Evolutionary conservation across 495 filamentous ascomycete genomes (phyloP), one percentile per base, ranked within the genome.

Genomic region (Chaetomium cochliodes): DNA sequence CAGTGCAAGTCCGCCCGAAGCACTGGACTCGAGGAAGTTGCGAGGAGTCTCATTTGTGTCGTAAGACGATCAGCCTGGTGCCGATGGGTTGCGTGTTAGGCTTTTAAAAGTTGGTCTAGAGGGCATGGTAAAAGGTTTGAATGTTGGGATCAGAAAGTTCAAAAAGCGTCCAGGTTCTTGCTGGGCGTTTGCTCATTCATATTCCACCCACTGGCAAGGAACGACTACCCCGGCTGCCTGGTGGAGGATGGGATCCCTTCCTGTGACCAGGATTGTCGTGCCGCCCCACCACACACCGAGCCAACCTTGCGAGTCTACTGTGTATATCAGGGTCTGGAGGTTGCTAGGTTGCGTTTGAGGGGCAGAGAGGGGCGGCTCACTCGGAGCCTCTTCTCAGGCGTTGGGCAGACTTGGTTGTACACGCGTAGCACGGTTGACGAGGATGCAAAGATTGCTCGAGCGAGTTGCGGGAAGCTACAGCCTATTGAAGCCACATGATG

Each of bases 101-200:
- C 22, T 30, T 6, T 33, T 16, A 20, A 18, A 20, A 18, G 13
- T 44, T 11, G 55, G 33, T 52, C 5, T n/a, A 44, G 13, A 16
- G 25, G n/a, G 63, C 63, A 65, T 65, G 57, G 63, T 50, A 53
- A 22, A 15, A 60, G 22, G 63, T 16, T 63, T 0, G 11, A 49
- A 22, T 20, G n/a, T 20, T 5, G 37, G 57, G 46, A 25, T 13
- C 13, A 37, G 50, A 60, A 39, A 53, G 11, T 33, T 51, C 49
- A 37, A 9, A 49, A 49, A 49, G 11, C 5, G 22, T 30, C 28
- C 16, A 16, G 18, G 33, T 30, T 26, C 16, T n/a, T 23, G 46
- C n/a, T 39, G 55, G 62, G 30, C 9, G 22, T 2, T 23, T 11
- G 33, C 47, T 52, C 55, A 47, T 65, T 65, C 56, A 65, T 65